Conservation (phyloP, 768 basidiomycete species). For the Baorangia bicolor region DNA sequence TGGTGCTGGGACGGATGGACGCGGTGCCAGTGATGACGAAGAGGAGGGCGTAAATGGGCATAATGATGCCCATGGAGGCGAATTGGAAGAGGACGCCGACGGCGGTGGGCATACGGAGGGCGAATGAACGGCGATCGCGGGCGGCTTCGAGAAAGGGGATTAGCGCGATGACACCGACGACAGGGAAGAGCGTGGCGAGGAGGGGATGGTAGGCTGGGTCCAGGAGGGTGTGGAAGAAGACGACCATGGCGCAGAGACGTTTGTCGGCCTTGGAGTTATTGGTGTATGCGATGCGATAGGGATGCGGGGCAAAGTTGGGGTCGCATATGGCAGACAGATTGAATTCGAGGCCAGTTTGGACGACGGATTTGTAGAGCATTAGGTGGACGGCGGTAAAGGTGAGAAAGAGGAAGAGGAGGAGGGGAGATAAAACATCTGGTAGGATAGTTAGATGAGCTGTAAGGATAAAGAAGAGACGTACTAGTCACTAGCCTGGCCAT, state of each 20-base stretch:
- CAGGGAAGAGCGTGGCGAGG: conserved; percentile 14
- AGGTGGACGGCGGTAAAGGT: conserved; percentile 7
- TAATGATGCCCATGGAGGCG: conserved; percentile 41
- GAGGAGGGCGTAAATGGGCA: conserved; percentile 49
- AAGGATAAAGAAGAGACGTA: background rate
- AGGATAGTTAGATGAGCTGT: background rate
- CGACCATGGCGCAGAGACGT: conserved; percentile 43
- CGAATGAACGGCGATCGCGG: conserved; percentile 34
- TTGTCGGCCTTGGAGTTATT: conserved; percentile 36
- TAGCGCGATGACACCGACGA: conserved; percentile 25
- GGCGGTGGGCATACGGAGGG: conserved; percentile 42
- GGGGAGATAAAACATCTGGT: conserved; percentile 17
- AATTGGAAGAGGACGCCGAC: conserved; percentile 43
- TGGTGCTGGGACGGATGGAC: background rate
- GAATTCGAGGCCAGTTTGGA: conserved; percentile 7
- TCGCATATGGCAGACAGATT: conserved; percentile 37
- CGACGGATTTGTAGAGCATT: conserved; percentile 13
- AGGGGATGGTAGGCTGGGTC: conserved; percentile 15
- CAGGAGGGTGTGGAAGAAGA: conserved; percentile 43
- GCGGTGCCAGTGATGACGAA: conserved; percentile 42
- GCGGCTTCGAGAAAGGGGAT: conserved; percentile 46
- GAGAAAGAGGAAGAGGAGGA: conserved; percentile 21
- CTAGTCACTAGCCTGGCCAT: conserved; percentile 5
- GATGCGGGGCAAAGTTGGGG: conserved; percentile 10
- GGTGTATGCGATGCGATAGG: conserved; percentile 43